Base-by-base conservation (phyloP, 345 rosid genomes). In the Syzygium jambos region DNA sequence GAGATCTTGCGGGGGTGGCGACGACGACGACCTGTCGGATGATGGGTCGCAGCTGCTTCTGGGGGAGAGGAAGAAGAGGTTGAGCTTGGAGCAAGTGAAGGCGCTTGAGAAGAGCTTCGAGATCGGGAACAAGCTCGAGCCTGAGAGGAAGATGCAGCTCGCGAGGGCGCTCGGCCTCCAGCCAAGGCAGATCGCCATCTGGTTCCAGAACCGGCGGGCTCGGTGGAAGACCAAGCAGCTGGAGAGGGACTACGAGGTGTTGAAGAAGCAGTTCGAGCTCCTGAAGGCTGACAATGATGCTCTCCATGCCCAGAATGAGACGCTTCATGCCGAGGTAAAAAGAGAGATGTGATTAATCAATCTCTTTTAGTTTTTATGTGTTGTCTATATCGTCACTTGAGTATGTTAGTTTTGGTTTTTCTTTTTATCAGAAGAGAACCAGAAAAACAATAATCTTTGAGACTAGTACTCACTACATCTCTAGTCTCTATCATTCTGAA, bases 61-160 rank as follows among this genome's bases (percentile, higher is more conserved):
- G 27, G 96, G 95, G 84, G 97, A 95, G 93, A 95, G 92, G 93
- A 95, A 94, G 93, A 95, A 92, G 95, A 93, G 97, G 93, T 92
- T 95, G 65, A 95, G 91, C 89, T 61, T 92, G 87, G 96, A 94
- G 89, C 97, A 95, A 91, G 97, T 94, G 56, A 94, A 93, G 92
- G 95, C 95, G 46, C 93, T 94, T 7, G 97, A 94, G 90, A 95
- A 92, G 93, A 94, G 95, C 89, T 95, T 95, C 84, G 97, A 95
- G 89, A 87, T 93, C 46, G 96, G 95, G 78, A 95, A 95, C 91
- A 95, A 95, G 93, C 96, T 95, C 15, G 97, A 95, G 87, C 97
- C 97, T 16, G 96, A 93, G 89, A 93, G 97, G 89, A 95, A 94
- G 91, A 86, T 92, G 91, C 95, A 95, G 87, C 93, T 95, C 73